These are phyloP conservation scores for Dichomitus squalens DNA, from an alignment of 1,284 basidiomycete species.

Conservation along the genomic window DNA sequence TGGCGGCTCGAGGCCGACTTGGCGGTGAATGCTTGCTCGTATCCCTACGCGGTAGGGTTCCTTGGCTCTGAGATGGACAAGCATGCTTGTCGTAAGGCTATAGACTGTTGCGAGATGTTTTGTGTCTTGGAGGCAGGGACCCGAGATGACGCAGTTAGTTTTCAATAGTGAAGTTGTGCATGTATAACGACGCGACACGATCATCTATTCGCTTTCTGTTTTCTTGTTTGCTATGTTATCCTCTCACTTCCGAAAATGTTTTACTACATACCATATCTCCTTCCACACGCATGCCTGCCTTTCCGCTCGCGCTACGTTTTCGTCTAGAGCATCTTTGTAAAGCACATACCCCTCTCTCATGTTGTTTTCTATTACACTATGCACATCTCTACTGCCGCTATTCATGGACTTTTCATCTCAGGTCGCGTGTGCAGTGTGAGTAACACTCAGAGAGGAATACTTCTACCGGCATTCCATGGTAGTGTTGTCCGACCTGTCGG, in stretches of 20 bases:
- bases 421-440: background rate
- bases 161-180: conserved; percentile 15
- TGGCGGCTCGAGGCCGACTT: conserved; percentile 21
- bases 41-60: background rate
- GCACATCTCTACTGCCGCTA: conserved; percentile 20
- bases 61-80: background rate
- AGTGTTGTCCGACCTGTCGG: too few species aligned
- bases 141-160: conserved; percentile 4
- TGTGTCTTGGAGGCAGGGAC: conserved; percentile 16
- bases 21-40: conserved; percentile 13
- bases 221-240: conserved; percentile 20
- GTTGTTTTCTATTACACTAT: conserved; percentile 19
- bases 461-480: too few species aligned
- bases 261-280: background rate
- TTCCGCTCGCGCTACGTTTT: background rate
- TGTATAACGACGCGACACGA: conserved; percentile 27
- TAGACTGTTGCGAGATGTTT: background rate
- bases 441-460: background rate
- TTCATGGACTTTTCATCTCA: background rate
- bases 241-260: background rate
- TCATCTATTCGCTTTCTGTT: conserved; percentile 11
- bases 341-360: conserved; percentile 17
- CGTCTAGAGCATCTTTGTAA: conserved; percentile 15
- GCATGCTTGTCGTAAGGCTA: background rate
- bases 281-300: background rate